phyloP scores from a whole-genome alignment of 768 basidiomycete genomes.

The Cyathus striatus region DNA sequence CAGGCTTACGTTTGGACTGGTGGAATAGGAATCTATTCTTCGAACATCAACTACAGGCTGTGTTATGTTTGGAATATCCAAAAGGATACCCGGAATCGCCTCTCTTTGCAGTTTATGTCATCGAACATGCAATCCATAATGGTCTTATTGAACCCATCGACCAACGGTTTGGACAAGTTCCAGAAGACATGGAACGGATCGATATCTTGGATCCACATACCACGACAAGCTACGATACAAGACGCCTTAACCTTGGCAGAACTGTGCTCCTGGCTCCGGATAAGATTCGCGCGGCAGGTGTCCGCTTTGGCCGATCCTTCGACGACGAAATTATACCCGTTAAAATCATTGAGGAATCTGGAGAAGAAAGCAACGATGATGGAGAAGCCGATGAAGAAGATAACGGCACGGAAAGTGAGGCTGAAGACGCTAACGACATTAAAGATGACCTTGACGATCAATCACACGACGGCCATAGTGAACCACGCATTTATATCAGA shows the following conservation, averaged over 20 bases:
- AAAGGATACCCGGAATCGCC: conserved; percentile 14
- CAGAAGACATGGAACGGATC: conserved; percentile 12
- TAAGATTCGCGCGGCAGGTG: too few relatives aligned
- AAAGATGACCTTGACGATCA: too few relatives aligned
- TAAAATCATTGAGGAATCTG: too few relatives aligned
- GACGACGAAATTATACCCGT: too few relatives aligned
- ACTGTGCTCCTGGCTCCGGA: too few relatives aligned
- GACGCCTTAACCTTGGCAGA: conserved; percentile 2
- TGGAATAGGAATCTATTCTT: conserved; percentile 8
- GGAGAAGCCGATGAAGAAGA: too few relatives aligned
- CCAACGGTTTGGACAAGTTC: conserved; percentile 16
- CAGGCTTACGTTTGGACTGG: conserved; percentile 4
- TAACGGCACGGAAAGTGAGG: too few relatives aligned
- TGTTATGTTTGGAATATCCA: conserved; percentile 12
- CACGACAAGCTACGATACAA: background rate
- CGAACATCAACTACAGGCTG: conserved; percentile 5
- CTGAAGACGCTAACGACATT: too few relatives aligned
- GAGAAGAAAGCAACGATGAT: too few relatives aligned
- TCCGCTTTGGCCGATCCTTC: too few relatives aligned
- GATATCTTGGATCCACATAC: conserved; percentile 14
- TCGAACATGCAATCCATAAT: conserved; percentile 10
- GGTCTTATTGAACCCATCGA: conserved; percentile 5
- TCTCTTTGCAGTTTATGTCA: conserved; percentile 17
- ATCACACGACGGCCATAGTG: too few relatives aligned
- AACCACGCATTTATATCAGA: too few relatives aligned